These are phyloP conservation scores for Scutellaria baicalensis DNA, from an alignment of 257 asterid species.

Conservation along the genomic window DNA sequence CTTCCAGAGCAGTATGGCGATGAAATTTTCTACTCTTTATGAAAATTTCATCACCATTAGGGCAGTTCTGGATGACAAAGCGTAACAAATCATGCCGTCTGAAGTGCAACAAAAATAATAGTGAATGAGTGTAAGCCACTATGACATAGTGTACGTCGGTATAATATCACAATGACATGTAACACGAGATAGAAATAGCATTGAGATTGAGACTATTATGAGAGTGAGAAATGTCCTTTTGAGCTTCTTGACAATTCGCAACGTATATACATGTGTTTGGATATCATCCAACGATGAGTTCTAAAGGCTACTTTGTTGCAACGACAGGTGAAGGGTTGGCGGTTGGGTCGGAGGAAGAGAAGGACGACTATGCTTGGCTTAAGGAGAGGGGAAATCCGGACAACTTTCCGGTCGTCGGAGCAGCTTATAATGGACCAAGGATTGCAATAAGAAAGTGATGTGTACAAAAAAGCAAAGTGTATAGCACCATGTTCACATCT, in stretches of 20 bases:
- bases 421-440: conserved; percentile 57
- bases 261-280: too few species aligned
- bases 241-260: neutral
- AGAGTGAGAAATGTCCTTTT: neutral
- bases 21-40: too few species aligned
- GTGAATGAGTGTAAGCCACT: too few species aligned
- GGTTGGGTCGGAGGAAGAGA: conserved; percentile 21
- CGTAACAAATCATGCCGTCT: too few species aligned
- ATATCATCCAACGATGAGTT: neutral
- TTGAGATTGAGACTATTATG: too few species aligned
- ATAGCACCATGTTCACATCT: neutral
- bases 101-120: too few species aligned
- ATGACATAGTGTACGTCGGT: too few species aligned
- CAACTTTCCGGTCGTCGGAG: conserved; percentile 51
- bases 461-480: neutral
- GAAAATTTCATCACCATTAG: too few species aligned
- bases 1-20: too few species aligned
- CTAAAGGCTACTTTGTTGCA: neutral
- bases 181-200: neutral
- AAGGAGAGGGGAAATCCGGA: conserved; percentile 69
- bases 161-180: neutral
- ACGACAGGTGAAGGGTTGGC: neutral
- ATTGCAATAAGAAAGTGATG: conserved; percentile 30
- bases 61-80: too few species aligned
- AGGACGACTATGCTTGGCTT: conserved; percentile 60